Evolutionary conservation across 179 eudicot genomes (phyloP), one percentile per base, ranked within the genome.

Genomic region (Gypsophila paniculata): DNA sequence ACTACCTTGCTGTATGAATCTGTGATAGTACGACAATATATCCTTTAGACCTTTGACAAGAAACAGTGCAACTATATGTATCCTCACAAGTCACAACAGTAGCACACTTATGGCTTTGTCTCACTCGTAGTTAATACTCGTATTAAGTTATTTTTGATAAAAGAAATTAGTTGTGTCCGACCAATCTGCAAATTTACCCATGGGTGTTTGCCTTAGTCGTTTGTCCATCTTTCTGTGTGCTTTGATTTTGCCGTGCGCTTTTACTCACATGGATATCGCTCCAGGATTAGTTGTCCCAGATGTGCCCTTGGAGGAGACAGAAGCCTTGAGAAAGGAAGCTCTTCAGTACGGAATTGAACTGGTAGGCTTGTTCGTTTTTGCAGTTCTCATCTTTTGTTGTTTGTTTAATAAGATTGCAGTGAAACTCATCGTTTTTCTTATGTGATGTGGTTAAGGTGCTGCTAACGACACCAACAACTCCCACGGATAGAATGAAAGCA

Each of bases 301-400:
- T 80, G 97, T 91, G 61, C 99, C 99, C 62, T 70, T 94, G 75
- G 99, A 94, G 82, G 99, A 94, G 88, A 90, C 96, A 58, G 90
- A 82, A 79, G 23, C 71, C 68, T 82, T 94, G 80, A 86, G 99
- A 76, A 73, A 70, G 68, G 96, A 94, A 83, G 99, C 99, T 82
- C 65, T 66, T 19, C 81, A 85, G 76, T 69, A 87, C 25, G 85
- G 86, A 0, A 90, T 94, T 55, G 99, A 94, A 81, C 80, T 94
- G 96, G 99, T 94, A 78, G 55, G 84, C 76, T 72, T 77, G 54
- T 58, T 25, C n/a, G 0, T 55, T 10, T 26, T 15, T 51, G 9
- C 21, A 18, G 34, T 52, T 25, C 38, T 38, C 53, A 17, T 68
- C 61, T 29, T 8, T 22, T 44, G 29, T 38, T 52, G 21, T 29